phyloP scores from a whole-genome alignment of 345 rosid species.

The Ailanthus altissimus region DNA sequence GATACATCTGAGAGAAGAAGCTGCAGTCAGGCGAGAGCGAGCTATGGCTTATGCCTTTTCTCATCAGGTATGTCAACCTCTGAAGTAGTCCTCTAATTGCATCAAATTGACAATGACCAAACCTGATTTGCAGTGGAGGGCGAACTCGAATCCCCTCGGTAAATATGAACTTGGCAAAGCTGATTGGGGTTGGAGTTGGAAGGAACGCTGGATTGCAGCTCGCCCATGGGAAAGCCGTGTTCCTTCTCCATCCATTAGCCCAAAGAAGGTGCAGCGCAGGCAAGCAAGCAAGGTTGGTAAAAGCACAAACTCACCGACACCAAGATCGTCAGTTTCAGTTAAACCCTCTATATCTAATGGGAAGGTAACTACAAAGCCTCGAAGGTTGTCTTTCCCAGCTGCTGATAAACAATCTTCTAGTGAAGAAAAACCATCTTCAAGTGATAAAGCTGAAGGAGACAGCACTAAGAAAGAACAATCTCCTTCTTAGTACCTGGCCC shows the following conservation, averaged over 20 bases:
- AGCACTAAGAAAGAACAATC: conserved; percentile 7
- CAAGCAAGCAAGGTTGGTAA: conserved; percentile 44
- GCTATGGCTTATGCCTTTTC: conserved; percentile 95
- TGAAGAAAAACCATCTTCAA: conserved; percentile 28
- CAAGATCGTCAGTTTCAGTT: conserved; percentile 48
- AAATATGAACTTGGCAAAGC: conserved; percentile 66
- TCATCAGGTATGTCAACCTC: conserved; percentile 68
- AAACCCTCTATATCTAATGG: conserved; percentile 47
- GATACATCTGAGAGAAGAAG: conserved; percentile 85
- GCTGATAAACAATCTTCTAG: conserved; percentile 40
- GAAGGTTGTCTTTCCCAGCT: conserved; percentile 73
- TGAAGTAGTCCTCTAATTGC: conserved; percentile 9
- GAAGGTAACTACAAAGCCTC: conserved; percentile 41
- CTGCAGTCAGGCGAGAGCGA: conserved; percentile 86
- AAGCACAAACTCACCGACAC: conserved; percentile 46
- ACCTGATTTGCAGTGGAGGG: conserved; percentile 70
- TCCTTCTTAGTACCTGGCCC: conserved; percentile 6
- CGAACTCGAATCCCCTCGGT: conserved; percentile 55
- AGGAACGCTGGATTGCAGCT: conserved; percentile 88
- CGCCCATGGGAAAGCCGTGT: conserved; percentile 91
- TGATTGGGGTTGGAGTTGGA: conserved; percentile 99
- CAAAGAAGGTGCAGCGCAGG: conserved; percentile 52
- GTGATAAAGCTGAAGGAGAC: conserved; percentile 34
- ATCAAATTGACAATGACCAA: conserved; percentile 6
- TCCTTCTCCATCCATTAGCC: conserved; percentile 41